Evolutionary conservation across 441 rosid species (phyloP), one percentile per base, ranked within the genome.

Genomic region (Adansonia grandidieri): DNA sequence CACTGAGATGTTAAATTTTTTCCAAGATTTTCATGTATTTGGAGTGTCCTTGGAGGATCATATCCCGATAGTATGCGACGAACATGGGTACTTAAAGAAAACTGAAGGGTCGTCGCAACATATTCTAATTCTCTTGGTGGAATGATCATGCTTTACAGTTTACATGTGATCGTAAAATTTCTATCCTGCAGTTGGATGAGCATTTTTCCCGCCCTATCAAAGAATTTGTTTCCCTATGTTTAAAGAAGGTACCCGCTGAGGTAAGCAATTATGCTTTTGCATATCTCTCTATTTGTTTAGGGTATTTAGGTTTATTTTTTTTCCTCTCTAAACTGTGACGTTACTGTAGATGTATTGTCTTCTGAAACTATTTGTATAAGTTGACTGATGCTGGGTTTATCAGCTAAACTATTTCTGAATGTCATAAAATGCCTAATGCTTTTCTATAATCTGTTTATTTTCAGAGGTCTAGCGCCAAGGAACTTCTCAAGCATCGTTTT

Each of bases 151-250:
- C 13, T 77, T 79, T 66, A 68, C 64, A 20, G 75, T 66, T 85
- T 78, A 60, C 74, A 79, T 72, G 65, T n/a, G 24, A 75, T 65
- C 62, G 44, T 5, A 54, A 80, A 48, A 45, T 66, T 83, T 45
- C 76, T 22, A 73, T 66, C 83, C 77, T 83, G 83, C 98, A 97
- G 99, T 89, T 95, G 86, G 98, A 95, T 84, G 98, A 95, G 80
- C 99, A 97, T 89, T 97, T 97, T 90, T 93, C 99, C 79, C 98
- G 98, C 77, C 91, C 86, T 71, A 88, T 97, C 88, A 97, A 97
- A 86, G 99, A 97, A 80, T 94, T 97, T 89, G 99, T 92, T 82
- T 89, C 98, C 1, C 85, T 89, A 75, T 95, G 99, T 86, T 87
- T 97, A 85, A 97, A 92, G 88, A 97, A 97, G 84, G 84, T 87